Base-by-base conservation (phyloP, 768 basidiomycete genomes). In the Gymnopilus junonius region DNA sequence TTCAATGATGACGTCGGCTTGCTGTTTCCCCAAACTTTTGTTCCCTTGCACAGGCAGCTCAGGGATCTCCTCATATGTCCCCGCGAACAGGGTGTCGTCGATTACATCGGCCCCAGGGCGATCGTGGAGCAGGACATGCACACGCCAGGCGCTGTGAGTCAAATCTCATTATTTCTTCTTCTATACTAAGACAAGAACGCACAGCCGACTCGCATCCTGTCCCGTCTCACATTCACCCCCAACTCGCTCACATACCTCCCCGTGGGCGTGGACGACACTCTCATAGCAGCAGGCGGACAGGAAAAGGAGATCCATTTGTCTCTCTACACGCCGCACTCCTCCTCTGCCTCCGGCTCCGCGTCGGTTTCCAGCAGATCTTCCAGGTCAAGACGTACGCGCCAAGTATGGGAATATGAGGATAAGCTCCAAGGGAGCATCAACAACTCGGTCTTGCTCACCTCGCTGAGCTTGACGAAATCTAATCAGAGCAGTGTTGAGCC, bases 261-360 rank as follows among this genome's bases (percentile, higher is more conserved):
- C 2, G 70, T 91, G 17, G 82, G 84, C 76, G 32, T 78, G 0
- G 77, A 84, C 53, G 81, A 85, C 39, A 85, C 82, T 0, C 81
- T 92, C n/a, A 77, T 91, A n/a, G 90, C 90, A 32, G 89, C 87
- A 15, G 90, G 90, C 65, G 90, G 90, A 4, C 89, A 90, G 69
- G 86, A 89, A 4, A 85, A 88, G 1, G 89, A 92, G 70, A 80
- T 92, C 3, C 85, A 91, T 65, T 76, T 92, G 11, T 89, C 89
- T 7, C 74, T 75, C 56, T 74, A 67, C 75, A 83, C 65, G 64
- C 63, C 79, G 78, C 55, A 76, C 64, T 69, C 71, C 5, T 58
- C 75, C 68, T 65, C 72, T 11, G 42, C 69, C 34, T 34, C 62
- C 21, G n/a, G 48, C 1, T 31, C 50, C 25, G 48, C 61, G n/a